phyloP scores from a whole-genome alignment of 129 eudicot species.

The Saposhnikovia divaricata region DNA sequence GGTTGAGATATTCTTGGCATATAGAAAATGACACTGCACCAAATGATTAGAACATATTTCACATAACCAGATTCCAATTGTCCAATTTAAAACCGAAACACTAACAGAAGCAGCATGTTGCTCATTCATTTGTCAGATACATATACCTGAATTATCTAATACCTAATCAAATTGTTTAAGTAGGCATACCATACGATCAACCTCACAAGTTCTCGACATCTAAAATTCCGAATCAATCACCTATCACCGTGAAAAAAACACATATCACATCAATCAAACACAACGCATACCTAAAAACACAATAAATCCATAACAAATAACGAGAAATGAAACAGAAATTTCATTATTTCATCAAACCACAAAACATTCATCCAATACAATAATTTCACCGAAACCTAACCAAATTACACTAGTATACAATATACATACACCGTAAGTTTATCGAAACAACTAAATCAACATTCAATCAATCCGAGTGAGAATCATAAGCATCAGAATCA shows the following conservation, averaged over 20 bases:
- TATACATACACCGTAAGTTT: not conserved
- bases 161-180: not conserved
- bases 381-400: not conserved
- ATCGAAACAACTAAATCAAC: not conserved
- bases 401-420: not conserved
- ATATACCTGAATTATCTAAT: too few species aligned
- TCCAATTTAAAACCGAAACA: not conserved
- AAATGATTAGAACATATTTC: not conserved
- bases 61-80: not conserved
- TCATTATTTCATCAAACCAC: too few species aligned
- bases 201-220: not conserved
- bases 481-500: conserved; percentile 28
- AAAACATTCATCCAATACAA: not conserved
- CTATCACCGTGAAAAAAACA: not conserved
- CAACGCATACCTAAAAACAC: not conserved
- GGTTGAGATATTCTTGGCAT: not conserved
- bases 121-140: not conserved
- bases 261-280: not conserved
- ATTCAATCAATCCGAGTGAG: conserved; percentile 29
- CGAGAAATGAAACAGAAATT: too few species aligned
- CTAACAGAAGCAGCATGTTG: not conserved
- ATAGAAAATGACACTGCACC: not conserved
- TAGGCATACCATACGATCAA: not conserved
- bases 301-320: not conserved
- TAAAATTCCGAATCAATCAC: not conserved